Evolutionary conservation across 441 rosid genomes (phyloP).

Genomic region (Pelargonium fulgidum): DNA sequence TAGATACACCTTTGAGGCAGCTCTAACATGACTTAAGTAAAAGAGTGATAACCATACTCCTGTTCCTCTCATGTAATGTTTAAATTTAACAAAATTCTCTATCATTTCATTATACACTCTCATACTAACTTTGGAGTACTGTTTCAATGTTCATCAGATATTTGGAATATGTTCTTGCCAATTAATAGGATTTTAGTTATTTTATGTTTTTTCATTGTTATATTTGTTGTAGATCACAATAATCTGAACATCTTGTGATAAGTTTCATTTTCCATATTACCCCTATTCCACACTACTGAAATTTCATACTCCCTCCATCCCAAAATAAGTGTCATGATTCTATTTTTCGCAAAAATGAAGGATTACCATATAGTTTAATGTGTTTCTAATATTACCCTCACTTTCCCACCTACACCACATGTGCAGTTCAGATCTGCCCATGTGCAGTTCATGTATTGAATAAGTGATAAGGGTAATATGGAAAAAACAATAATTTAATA

Average conservation of each 20-base stretch:
- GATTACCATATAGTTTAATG: too few relatives aligned
- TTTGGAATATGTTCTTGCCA: background rate
- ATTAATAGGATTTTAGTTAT: background rate
- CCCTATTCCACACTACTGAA: background rate
- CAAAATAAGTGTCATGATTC: too few relatives aligned
- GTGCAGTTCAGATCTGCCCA: too few relatives aligned
- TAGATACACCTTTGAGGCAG: background rate
- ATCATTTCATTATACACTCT: background rate
- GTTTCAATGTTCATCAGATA: background rate
- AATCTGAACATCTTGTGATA: background rate
- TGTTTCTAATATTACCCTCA: too few relatives aligned
- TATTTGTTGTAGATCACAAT: background rate
- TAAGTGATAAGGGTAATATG: too few relatives aligned
- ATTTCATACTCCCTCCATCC: background rate
- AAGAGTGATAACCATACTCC: background rate
- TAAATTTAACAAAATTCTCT: background rate
- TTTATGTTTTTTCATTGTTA: background rate
- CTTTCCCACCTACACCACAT: too few relatives aligned
- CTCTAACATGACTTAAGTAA: background rate
- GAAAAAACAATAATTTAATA: too few relatives aligned
- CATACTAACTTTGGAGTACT: background rate
- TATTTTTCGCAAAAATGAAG: too few relatives aligned
- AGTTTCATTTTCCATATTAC: conserved; percentile 6
- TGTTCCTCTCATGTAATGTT: conserved; percentile 1
- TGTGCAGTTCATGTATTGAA: too few relatives aligned